Evolutionary conservation across 768 basidiomycete species (phyloP).

Genomic region (Lentinula sp.): DNA sequence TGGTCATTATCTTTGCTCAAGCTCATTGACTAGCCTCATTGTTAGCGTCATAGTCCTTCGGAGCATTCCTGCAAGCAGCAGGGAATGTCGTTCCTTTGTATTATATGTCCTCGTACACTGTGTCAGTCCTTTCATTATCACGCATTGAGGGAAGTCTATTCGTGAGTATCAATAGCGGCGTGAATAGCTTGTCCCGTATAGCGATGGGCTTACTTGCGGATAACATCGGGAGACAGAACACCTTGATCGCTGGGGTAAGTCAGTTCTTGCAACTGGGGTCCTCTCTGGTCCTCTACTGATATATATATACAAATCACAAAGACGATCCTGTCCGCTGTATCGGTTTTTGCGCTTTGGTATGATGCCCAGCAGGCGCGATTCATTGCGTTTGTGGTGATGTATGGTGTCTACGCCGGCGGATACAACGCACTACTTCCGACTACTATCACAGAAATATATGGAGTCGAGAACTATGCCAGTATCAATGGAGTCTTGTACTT

Average conservation of each 20-base stretch:
- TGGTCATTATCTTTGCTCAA: not conserved
- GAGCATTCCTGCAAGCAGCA: slow-evolving; percentile 35
- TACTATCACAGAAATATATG: slow-evolving; percentile 36
- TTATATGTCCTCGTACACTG: slow-evolving; percentile 36
- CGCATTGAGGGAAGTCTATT: slow-evolving; percentile 28
- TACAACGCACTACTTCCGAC: slow-evolving; percentile 40
- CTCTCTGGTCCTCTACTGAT: not conserved
- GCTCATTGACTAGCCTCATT: not conserved
- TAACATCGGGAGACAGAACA: slow-evolving; percentile 36
- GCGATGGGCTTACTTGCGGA: slow-evolving; percentile 36
- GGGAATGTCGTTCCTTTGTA: slow-evolving; percentile 39
- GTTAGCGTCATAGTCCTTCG: slow-evolving; percentile 21
- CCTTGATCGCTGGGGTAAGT: slow-evolving; percentile 21
- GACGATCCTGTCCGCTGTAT: slow-evolving; percentile 32
- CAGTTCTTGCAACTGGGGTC: slow-evolving; percentile 17
- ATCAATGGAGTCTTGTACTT: slow-evolving; percentile 37
- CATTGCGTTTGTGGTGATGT: slow-evolving; percentile 31
- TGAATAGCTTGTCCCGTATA: slow-evolving; percentile 35
- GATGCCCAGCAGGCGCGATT: slow-evolving; percentile 29
- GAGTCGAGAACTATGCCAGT: slow-evolving; percentile 33
- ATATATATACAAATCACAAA: slow-evolving; percentile 7
- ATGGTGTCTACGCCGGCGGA: slow-evolving; percentile 37
- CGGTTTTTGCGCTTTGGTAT: slow-evolving; percentile 37
- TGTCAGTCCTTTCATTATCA: slow-evolving; percentile 31
- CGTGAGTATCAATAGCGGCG: slow-evolving; percentile 34